A percentile compares a stretch with the other conserved stretches of the same genome.
These are phyloP conservation scores for Blyttiomyces sp. DNA, from an alignment of 371 early-diverging fungal genomes.

Conservation along the genomic window DNA sequence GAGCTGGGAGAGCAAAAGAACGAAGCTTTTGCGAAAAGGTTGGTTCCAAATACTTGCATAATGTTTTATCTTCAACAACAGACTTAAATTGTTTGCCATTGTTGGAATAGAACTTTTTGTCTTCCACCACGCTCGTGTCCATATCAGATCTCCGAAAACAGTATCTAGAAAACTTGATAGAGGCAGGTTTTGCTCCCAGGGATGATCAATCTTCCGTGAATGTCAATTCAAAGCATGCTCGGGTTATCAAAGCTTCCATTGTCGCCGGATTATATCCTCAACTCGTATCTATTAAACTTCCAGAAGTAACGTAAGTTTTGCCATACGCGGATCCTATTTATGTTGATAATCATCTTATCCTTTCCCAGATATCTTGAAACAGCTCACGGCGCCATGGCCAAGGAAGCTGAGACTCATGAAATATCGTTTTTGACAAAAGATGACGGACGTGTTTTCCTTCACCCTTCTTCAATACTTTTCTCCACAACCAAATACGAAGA, in stretches of 20 bases:
- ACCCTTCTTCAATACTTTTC: slow-evolving; percentile 73
- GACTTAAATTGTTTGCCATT: background rate
- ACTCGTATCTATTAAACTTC: slow-evolving; percentile 64
- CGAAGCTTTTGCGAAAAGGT: slow-evolving; percentile 34
- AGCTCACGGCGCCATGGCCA: slow-evolving; percentile 66
- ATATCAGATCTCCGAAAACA: slow-evolving; percentile 37
- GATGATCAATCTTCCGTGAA: slow-evolving; percentile 1
- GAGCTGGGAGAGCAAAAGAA: slow-evolving; percentile 18
- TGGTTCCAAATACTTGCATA: background rate
- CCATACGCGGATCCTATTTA: background rate
- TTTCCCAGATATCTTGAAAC: slow-evolving; percentile 40
- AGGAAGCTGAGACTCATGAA: slow-evolving; percentile 69
- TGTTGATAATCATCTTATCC: background rate
- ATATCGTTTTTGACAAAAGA: slow-evolving; percentile 67
- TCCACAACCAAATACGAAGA: slow-evolving; percentile 54
- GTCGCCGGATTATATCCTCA: slow-evolving; percentile 52
- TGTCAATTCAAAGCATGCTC: slow-evolving; percentile 6
- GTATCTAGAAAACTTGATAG: slow-evolving; percentile 26
- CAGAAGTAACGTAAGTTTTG: slow-evolving; percentile 66
- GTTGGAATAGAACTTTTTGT: slow-evolving; percentile 51
- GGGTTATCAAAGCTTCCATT: slow-evolving; percentile 31
- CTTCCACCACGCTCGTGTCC: slow-evolving; percentile 43
- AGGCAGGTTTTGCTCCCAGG: slow-evolving; percentile 22
- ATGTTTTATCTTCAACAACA: too few species aligned
- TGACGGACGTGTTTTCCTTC: slow-evolving; percentile 72